These are phyloP conservation scores for Daedalea quercina DNA, from an alignment of 768 basidiomycete genomes.

Conservation along the genomic window DNA sequence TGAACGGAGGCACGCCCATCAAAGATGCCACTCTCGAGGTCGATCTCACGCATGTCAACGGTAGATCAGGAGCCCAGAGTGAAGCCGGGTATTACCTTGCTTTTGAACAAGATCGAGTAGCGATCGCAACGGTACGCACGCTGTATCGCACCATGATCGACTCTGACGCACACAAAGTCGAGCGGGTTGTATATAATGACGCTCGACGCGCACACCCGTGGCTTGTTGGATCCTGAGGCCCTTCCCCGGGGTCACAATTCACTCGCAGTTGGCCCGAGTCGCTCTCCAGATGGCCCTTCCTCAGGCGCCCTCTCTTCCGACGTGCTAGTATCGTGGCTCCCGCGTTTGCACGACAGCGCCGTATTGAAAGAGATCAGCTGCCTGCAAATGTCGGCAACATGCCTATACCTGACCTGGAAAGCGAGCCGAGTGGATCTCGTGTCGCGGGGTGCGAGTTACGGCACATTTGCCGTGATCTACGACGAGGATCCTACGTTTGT, in stretches of 20 bases:
- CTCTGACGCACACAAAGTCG: constrained; percentile 8
- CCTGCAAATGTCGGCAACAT: constrained; percentile 22
- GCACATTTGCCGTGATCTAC: background rate
- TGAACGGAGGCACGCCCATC: constrained; percentile 14
- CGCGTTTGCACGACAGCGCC: background rate
- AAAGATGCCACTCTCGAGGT: constrained; percentile 14
- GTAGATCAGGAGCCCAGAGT: too few species aligned
- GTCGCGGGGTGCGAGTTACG: background rate
- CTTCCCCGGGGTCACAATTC: too few species aligned
- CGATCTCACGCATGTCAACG: constrained; percentile 5
- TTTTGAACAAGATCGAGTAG: constrained; percentile 21
- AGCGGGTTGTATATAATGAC: constrained; percentile 19
- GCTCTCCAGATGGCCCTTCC: too few species aligned
- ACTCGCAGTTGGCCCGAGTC: too few species aligned
- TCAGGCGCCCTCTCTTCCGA: too few species aligned
- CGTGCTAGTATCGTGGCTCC: background rate
- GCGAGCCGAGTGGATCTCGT: background rate
- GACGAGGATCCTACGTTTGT: background rate
- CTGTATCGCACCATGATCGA: background rate
- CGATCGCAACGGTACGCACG: constrained; percentile 19
- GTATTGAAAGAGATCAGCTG: constrained; percentile 16
- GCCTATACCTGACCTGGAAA: constrained; percentile 19
- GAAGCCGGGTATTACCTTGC: constrained; percentile 17
- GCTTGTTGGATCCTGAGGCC: constrained; percentile 8
- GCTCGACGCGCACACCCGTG: constrained; percentile 14